Evolutionary conservation across 2,329 filamentous ascomycete genomes (phyloP).

Genomic region (Alternaria rosae): DNA sequence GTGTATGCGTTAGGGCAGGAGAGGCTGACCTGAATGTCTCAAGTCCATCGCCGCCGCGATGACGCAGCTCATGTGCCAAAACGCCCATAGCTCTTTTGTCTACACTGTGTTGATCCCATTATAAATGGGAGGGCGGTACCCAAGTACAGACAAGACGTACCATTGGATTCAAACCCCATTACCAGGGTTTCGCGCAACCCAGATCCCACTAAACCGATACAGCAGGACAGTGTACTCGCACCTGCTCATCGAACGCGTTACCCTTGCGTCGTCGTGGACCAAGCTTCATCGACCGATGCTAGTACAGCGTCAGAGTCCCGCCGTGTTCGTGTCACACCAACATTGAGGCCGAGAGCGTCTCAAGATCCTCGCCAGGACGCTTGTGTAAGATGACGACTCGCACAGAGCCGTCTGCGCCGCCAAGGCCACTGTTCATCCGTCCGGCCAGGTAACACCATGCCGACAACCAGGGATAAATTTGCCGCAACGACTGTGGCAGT

Average conservation of each 20-base stretch:
- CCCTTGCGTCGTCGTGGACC: neutral
- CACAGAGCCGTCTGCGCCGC: conserved; percentile 7
- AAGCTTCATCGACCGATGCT: neutral
- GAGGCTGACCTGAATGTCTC: neutral
- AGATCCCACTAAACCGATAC: neutral
- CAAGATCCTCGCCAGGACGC: neutral
- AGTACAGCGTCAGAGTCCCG: conserved; percentile 6
- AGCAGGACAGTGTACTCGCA: neutral
- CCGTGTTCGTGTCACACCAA: conserved; percentile 4
- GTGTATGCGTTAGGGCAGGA: neutral
- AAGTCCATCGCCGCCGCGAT: neutral
- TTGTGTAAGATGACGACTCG: conserved; percentile 8
- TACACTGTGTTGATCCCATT: neutral
- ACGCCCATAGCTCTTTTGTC: neutral
- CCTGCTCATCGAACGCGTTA: neutral
- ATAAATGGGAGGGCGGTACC: neutral
- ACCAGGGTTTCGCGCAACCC: neutral
- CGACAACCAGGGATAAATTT: conserved; percentile 6
- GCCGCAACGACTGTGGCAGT: conserved; percentile 7
- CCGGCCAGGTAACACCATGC: conserved; percentile 3
- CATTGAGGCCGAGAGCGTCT: conserved; percentile 1
- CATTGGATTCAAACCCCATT: neutral
- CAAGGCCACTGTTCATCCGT: conserved; percentile 3
- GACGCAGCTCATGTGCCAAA: neutral
- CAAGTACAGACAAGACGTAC: neutral